Evolutionary conservation across 2,329 filamentous ascomycete species (phyloP), one percentile per base, ranked within the genome.

Genomic region (Pseudogymnoascus sp.): DNA sequence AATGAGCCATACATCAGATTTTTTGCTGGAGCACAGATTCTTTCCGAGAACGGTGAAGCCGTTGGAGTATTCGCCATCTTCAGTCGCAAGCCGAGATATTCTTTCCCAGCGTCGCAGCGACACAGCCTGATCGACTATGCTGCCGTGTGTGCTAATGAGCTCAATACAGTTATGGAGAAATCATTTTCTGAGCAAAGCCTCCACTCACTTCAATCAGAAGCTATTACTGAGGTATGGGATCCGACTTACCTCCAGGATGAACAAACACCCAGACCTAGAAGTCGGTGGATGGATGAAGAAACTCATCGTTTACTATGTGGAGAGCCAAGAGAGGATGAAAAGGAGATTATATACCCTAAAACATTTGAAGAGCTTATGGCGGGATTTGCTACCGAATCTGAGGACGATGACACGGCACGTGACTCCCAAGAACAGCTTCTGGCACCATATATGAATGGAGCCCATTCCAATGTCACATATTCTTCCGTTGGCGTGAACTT

Each of bases 1-100:
- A 65, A 62, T 4, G 61, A 62, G 6, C 69, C 73, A 19, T 64
- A 70, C 4, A 73, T 76, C 45, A 70, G 73, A 4, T 77, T 77
- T 63, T 76, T 75, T 45, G 75, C 73, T n/a, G 75, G 72, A 10
- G 73, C 73, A 23, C 75, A 75, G 6, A 67, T 77, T 37, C 64
- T 75, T 13, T 71, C 71, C 31, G 60, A 68, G 19, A 70, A 70
- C 60, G 72, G 72, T 60, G 67, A 69, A 31, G 66, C 67, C 13
- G 66, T 75, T 34, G 75, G 72, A 4, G 72, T 74, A 4, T 70
- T 76, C 60, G 68, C 72, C 6, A 66, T 76, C 6, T 74, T 72
- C 60, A 67, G 69, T 60, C 69, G 66, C 6, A 39, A 68, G 14
- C 73, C 73, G 10, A 66, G 72, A 43, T 16, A 34, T 1, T 64